These are phyloP conservation scores for Kurtzmaniella quercitrusa DNA, from an alignment of 1,139 yeast genomes.

Conservation along the genomic window DNA sequence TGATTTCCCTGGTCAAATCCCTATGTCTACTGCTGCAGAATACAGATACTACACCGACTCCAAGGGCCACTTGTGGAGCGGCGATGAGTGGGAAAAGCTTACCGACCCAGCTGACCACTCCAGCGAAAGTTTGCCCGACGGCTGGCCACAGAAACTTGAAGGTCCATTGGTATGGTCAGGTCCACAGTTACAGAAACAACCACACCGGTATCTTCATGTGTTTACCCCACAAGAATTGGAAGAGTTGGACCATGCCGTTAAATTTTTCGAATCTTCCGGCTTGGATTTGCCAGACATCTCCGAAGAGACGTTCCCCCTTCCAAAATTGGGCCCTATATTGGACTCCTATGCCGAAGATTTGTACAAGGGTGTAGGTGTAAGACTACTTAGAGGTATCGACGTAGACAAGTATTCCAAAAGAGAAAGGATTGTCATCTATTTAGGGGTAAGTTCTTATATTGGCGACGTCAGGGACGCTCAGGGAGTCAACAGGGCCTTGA, in stretches of 20 bases:
- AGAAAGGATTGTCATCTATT: constrained; percentile 8
- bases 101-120: background rate
- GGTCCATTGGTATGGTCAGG: constrained; percentile 11
- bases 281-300: constrained; percentile 4
- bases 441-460: constrained; percentile 10
- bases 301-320: constrained; percentile 7
- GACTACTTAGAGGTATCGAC: constrained; percentile 9
- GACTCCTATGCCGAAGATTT: constrained; percentile 9
- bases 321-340: constrained; percentile 6
- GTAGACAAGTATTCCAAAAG: constrained; percentile 9
- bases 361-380: constrained; percentile 10
- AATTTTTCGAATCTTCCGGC: constrained; percentile 4
- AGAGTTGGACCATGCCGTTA: constrained; percentile 7
- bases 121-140: constrained; percentile 6
- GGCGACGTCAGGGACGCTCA: constrained; percentile 12
- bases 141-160: constrained; percentile 9
- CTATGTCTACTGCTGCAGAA: constrained; percentile 1
- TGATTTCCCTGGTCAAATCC: too few relatives aligned
- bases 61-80: constrained; percentile 7
- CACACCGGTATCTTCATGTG: constrained; percentile 7
- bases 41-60: constrained; percentile 6
- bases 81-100: constrained; percentile 8
- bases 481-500: constrained; percentile 10
- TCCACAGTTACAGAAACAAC: constrained; percentile 7
- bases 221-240: constrained; percentile 6